A percentile compares a stretch with the other conserved stretches of the same genome.
Conservation (phyloP, 129 eudicot species). For the Gnaphalium uliginosum region DNA sequence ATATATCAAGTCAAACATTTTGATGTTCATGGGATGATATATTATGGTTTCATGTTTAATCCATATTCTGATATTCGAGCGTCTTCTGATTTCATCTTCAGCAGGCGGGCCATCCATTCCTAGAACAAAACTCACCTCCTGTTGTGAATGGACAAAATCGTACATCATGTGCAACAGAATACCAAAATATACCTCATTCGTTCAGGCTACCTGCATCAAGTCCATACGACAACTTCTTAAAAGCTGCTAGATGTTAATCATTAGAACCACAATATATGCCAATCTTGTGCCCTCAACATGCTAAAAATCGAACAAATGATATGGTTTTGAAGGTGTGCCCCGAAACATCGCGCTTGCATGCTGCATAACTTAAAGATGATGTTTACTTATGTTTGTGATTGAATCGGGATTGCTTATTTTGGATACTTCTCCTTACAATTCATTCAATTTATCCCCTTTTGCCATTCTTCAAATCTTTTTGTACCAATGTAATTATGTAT, state of each 20-base stretch:
- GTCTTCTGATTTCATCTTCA: not conserved
- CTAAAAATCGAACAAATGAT: constrained; percentile 14
- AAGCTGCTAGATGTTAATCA: constrained; percentile 79
- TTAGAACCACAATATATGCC: constrained; percentile 21
- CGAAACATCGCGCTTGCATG: constrained; percentile 30
- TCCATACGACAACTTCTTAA: constrained; percentile 88
- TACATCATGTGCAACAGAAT: constrained; percentile 48
- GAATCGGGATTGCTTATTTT: constrained; percentile 22
- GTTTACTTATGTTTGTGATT: constrained; percentile 25
- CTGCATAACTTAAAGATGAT: constrained; percentile 19
- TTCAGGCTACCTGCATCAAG: constrained; percentile 80
- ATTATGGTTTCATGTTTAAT: not conserved
- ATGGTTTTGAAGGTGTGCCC: constrained; percentile 27
- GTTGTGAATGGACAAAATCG: constrained; percentile 19
- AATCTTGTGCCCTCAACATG: constrained; percentile 14
- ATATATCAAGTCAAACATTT: not conserved
- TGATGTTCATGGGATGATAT: not conserved
- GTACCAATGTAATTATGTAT: constrained; percentile 31
- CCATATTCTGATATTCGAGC: not conserved
- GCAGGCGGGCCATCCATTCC: constrained; percentile 47
- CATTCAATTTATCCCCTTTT: constrained; percentile 26
- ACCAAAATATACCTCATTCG: constrained; percentile 49
- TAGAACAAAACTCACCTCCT: constrained; percentile 38
- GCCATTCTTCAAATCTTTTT: constrained; percentile 11
- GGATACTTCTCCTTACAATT: constrained; percentile 23